Percentiles rank a stretch among this genome's conserved stretches.
phyloP scores from a whole-genome alignment of 164 flowering plant species.

The Paratinospora sagittata region DNA sequence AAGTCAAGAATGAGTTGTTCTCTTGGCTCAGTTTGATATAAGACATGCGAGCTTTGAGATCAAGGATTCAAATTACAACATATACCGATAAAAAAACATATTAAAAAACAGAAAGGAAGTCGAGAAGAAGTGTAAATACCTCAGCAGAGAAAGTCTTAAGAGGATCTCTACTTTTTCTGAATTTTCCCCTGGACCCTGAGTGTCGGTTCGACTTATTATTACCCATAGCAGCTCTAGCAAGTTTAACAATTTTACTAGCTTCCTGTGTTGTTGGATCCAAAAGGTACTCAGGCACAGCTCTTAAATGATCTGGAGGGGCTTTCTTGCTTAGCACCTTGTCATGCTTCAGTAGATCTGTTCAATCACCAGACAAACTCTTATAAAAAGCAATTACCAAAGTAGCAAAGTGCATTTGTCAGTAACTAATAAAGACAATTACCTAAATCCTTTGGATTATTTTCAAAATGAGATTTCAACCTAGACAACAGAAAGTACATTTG shows the following conservation, averaged over 20 bases:
- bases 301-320: constrained; percentile 61
- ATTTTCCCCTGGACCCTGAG: constrained; percentile 38
- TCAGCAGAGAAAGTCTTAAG: constrained; percentile 70
- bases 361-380: constrained; percentile 12
- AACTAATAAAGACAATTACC: constrained; percentile 40
- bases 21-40: too few relatives aligned
- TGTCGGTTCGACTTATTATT: constrained; percentile 30
- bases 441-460: constrained; percentile 77
- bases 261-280: constrained; percentile 74
- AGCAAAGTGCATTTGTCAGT: not conserved
- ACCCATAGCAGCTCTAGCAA: constrained; percentile 93
- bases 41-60: too few relatives aligned
- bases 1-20: too few relatives aligned
- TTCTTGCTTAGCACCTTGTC: constrained; percentile 85
- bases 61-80: too few relatives aligned
- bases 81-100: too few relatives aligned
- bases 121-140: constrained; percentile 30
- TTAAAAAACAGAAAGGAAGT: not conserved
- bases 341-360: constrained; percentile 83
- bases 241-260: constrained; percentile 82
- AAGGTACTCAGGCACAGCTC: constrained; percentile 81
- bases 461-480: constrained; percentile 94
- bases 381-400: not conserved
- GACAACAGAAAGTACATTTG: not conserved
- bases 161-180: constrained; percentile 61